These are phyloP conservation scores for Tetrahymena malaccensis DNA, from an alignment of 73 alveolate species.

Conservation along the genomic window DNA sequence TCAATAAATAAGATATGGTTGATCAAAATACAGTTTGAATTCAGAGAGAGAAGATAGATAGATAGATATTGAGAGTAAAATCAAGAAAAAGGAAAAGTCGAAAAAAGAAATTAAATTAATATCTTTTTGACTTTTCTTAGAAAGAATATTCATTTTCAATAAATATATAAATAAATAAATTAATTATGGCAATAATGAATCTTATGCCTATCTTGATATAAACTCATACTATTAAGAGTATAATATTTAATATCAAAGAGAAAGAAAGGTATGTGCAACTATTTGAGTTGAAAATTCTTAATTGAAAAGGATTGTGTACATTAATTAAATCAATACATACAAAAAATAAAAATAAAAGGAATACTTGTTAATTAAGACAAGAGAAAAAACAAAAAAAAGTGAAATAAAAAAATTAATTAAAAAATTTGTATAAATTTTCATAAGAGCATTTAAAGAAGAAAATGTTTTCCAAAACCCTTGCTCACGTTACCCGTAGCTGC, in stretches of 20 bases:
- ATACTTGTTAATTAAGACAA: background rate
- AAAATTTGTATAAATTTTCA: background rate
- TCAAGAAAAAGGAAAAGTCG: background rate
- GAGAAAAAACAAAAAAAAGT: background rate
- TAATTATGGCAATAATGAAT: background rate
- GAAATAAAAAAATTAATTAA: background rate
- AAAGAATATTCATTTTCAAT: background rate
- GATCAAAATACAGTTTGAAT: background rate
- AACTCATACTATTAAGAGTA: background rate
- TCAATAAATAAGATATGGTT: background rate
- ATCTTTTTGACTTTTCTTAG: background rate
- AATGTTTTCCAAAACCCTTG: background rate
- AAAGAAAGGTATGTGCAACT: background rate
- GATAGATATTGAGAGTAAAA: background rate
- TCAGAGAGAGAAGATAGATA: background rate
- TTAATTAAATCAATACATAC: background rate
- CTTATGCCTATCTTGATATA: background rate
- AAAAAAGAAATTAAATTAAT: background rate
- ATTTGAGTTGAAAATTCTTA: background rate
- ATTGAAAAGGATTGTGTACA: background rate
- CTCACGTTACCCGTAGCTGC: conserved; percentile 2
- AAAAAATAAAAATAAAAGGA: background rate
- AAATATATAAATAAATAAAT: background rate
- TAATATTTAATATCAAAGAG: background rate
- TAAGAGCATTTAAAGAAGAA: background rate